A percentile compares a stretch with the other conserved stretches of the same genome.
Conservation (phyloP, 495 filamentous ascomycete species). For the Xylaria curta region DNA sequence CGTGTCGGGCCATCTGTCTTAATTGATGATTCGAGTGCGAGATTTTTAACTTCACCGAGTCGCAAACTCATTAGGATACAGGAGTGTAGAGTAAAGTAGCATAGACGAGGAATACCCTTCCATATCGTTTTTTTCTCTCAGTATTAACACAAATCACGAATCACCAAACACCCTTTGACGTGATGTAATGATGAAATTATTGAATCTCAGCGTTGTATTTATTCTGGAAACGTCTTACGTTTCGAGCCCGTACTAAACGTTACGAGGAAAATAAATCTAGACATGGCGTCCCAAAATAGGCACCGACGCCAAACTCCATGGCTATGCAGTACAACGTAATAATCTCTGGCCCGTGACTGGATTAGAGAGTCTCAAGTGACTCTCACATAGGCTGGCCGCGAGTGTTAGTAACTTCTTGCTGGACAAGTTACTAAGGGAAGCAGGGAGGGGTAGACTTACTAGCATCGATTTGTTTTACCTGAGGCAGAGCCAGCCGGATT, state of each 20-base stretch:
- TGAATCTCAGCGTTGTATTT: background rate
- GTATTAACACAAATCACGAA: background rate
- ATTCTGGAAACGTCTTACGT: background rate
- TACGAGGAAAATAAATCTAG: constrained; percentile 2
- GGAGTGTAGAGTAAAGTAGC: constrained; percentile 23
- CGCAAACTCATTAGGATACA: constrained; percentile 22
- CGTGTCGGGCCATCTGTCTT: background rate
- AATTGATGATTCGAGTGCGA: background rate
- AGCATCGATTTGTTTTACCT: constrained; percentile 92
- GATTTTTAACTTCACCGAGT: background rate
- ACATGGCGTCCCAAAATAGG: constrained; percentile 3
- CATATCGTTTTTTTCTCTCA: constrained; percentile 9
- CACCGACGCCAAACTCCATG: constrained; percentile 35
- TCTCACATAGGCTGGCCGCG: constrained; percentile 48
- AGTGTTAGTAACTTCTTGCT: constrained; percentile 42
- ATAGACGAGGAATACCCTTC: constrained; percentile 26
- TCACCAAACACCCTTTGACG: constrained; percentile 2
- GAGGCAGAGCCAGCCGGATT: constrained; percentile 83
- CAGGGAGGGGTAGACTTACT: constrained; percentile 67
- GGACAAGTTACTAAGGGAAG: background rate
- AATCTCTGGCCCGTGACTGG: constrained; percentile 14
- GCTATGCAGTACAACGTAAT: constrained; percentile 35
- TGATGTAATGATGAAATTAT: background rate
- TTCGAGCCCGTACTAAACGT: background rate
- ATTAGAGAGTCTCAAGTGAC: constrained; percentile 14